Base-by-base conservation (phyloP, 2,329 filamentous ascomycete species). In the Purpureocillium takamizusanense region DNA sequence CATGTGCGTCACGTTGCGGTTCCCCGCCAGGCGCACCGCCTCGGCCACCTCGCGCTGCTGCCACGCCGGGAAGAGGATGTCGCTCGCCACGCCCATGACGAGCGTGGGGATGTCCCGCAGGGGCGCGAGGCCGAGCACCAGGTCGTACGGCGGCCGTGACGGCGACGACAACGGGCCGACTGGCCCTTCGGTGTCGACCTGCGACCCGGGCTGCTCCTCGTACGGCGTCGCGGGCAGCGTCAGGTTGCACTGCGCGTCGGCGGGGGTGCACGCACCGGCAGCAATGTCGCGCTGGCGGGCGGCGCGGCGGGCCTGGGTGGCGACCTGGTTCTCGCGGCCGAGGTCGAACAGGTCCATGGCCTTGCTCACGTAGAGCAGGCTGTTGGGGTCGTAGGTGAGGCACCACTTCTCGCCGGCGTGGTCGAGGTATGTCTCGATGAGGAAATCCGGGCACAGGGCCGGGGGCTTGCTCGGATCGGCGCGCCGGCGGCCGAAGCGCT, bases 331-430 rank as follows among this genome's bases (percentile, higher is more conserved):
- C 31, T 77, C 72, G 35, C 69, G 67, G 17, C 92, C 88, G 0
- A 98, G 74, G 53, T 98, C 92, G 59, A 98, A 98, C 11, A 98
- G 70, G 56, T 98, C 92, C 92, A 98, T 98, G 5, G 92, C 92
- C 64, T 98, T 98, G 59, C 87, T 94, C 40, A 98, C 86, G 59
- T 98, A 98, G 3, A 98, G 70, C 30, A 97, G 66, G 54, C 88
- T 95, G 63, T 98, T 98, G 18, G 92, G 80, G 53, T 98, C 92
- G 57, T 97, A 97, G 46, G 92, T 89, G 18, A 98, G 72, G 56
- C 88, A 95, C 69, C 94, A 98, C 62, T 98, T 98, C 67, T 98
- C 92, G 15, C 92, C 92, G 0, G 92, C 92, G 54, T 98, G 92
- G 60, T 98, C 92, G 14, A 98, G 76, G 56, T 98, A 98, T 0